Conservation (phyloP, 768 basidiomycete genomes). For the Cystofilobasidium bisporidii region DNA sequence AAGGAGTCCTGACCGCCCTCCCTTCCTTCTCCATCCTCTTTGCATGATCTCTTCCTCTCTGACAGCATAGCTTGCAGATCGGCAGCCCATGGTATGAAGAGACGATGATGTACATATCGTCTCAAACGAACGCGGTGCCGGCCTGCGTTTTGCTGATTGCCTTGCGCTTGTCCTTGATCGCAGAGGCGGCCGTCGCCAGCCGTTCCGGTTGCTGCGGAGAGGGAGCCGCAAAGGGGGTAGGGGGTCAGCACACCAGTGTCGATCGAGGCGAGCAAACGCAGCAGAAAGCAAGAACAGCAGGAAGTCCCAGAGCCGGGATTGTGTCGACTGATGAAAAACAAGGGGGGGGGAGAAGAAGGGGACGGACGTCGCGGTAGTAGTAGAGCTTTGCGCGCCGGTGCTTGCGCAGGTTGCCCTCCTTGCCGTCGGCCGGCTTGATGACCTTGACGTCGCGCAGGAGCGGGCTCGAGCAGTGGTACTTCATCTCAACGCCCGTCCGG, state of each 20-base stretch:
- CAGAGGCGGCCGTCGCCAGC: neutral
- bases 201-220: constrained; percentile 19
- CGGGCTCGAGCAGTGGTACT: constrained; percentile 75
- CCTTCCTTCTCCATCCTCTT: too few species aligned
- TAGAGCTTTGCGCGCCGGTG: constrained; percentile 15
- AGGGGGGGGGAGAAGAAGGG: too few species aligned
- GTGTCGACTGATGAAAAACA: too few species aligned
- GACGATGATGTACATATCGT: neutral
- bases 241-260: neutral
- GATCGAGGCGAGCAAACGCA: neutral
- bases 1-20: too few species aligned
- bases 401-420: constrained; percentile 14
- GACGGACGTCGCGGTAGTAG: constrained; percentile 25
- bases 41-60: too few species aligned
- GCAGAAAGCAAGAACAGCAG: neutral
- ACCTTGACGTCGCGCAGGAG: constrained; percentile 79
- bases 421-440: constrained; percentile 20
- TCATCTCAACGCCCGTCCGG: constrained; percentile 86
- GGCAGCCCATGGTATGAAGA: too few species aligned
- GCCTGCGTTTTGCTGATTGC: neutral
- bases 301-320: too few species aligned
- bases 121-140: constrained; percentile 19
- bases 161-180: constrained; percentile 12
- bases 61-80: too few species aligned
- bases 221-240: too few species aligned